Evolutionary conservation across 2,329 filamentous ascomycete genomes (phyloP).

Genomic region (Fusarium siculi): DNA sequence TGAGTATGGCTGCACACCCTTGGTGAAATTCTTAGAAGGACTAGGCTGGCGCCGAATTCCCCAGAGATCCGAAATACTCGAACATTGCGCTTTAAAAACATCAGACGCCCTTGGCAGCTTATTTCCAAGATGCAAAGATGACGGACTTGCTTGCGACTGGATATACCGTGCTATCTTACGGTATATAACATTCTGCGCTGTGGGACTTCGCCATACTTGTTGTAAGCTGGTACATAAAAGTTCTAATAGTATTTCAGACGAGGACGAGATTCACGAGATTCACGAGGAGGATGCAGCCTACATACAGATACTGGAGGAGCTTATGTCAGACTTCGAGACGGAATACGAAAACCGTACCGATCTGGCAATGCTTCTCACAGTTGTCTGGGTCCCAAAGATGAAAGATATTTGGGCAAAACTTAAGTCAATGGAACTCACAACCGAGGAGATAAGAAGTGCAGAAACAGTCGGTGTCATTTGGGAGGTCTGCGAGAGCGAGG

Average conservation of each 20-base stretch:
- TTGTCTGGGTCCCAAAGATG: not conserved
- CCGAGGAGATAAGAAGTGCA: not conserved
- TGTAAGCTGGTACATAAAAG: not conserved
- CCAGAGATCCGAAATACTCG: no score
- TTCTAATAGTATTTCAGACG: no score
- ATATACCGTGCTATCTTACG: not conserved
- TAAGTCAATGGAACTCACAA: not conserved
- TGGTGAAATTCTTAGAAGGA: not conserved
- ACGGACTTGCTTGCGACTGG: no score
- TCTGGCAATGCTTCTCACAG: not conserved
- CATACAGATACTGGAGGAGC: not conserved
- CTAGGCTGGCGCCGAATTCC: not conserved
- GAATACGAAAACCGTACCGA: not conserved
- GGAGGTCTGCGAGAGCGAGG: not conserved
- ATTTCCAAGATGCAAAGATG: no score
- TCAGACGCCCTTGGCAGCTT: not conserved
- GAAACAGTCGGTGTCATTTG: not conserved
- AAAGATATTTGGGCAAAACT: not conserved
- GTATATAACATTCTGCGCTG: not conserved
- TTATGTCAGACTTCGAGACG: not conserved
- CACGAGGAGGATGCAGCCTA: not conserved
- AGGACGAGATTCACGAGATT: not conserved
- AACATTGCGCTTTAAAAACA: not conserved
- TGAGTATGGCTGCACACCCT: not conserved
- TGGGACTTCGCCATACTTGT: not conserved